phyloP scores from a whole-genome alignment of 805 yeast species.

The Barnettozyma botsteinii region DNA sequence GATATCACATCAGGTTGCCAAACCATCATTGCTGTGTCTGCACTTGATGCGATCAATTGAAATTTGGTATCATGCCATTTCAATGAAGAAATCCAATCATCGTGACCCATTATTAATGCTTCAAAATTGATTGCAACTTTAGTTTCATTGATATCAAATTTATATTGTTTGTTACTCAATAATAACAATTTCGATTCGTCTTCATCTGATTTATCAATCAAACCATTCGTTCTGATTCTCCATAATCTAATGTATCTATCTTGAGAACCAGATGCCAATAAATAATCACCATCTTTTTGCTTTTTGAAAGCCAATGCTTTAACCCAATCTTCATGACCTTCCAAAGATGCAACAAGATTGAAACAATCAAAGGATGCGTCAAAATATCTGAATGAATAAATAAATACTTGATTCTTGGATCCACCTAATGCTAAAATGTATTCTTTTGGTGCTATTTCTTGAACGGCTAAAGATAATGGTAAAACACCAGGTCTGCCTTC shows the following conservation, averaged over 20 bases:
- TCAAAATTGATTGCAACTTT: conserved; percentile 70
- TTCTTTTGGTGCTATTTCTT: conserved; percentile 27
- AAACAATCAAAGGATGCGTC: conserved; percentile 19
- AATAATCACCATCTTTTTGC: conserved; percentile 42
- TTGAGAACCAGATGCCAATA: conserved; percentile 87
- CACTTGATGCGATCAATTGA: conserved; percentile 74
- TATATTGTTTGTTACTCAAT: conserved; percentile 68
- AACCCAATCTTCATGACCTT: conserved; percentile 98
- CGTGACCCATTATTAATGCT: conserved; percentile 95
- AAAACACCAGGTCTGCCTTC: conserved; percentile 41
- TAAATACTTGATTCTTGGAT: conserved; percentile 47
- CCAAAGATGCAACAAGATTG: conserved; percentile 45
- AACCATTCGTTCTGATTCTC: conserved; percentile 58
- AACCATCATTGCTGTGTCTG: conserved; percentile 88
- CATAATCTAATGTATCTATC: conserved; percentile 89
- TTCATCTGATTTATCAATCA: conserved; percentile 52
- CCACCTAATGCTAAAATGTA: conserved; percentile 69
- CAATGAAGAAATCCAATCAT: conserved; percentile 90
- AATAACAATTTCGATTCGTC: conserved; percentile 46
- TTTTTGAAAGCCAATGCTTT: conserved; percentile 58
- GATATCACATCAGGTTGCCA: conserved; percentile 88
- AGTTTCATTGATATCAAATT: conserved; percentile 37
- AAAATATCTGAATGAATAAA: conserved; percentile 40
- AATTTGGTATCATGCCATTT: conserved; percentile 63
- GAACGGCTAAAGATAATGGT: conserved; percentile 37